phyloP scores from a whole-genome alignment of 768 basidiomycete species.

The Psilocybe cyanescens region DNA sequence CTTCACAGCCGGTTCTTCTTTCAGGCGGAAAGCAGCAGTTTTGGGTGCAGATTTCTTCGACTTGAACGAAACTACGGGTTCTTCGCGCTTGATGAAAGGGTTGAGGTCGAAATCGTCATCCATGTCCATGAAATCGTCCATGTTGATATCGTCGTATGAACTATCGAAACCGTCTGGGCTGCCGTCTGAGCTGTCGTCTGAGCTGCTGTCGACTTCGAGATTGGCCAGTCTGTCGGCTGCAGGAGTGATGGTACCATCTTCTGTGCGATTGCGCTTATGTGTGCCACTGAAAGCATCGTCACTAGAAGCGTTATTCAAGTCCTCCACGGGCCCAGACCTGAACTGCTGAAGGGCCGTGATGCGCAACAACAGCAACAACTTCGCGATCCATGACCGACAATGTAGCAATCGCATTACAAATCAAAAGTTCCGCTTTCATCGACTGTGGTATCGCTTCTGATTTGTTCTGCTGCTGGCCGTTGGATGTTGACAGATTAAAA shows the following conservation, averaged over 20 bases:
- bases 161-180: slow-evolving; percentile 42
- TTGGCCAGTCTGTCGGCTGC: slow-evolving; percentile 60
- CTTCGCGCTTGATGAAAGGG: slow-evolving; percentile 36
- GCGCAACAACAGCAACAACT: too few relatives aligned
- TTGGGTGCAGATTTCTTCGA: slow-evolving; percentile 21
- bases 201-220: slow-evolving; percentile 59
- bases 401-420: too few relatives aligned
- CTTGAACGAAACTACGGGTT: slow-evolving; percentile 26
- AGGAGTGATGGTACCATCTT: slow-evolving; percentile 52
- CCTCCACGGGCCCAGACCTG: slow-evolving; percentile 36
- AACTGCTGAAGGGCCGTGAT: too few relatives aligned
- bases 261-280: slow-evolving; percentile 61
- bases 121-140: slow-evolving; percentile 65
- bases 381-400: too few relatives aligned
- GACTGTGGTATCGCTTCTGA: too few relatives aligned
- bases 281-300: slow-evolving; percentile 72
- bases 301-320: slow-evolving; percentile 43
- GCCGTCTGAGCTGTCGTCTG: slow-evolving; percentile 25
- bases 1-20: slow-evolving; percentile 48
- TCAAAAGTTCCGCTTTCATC: too few relatives aligned
- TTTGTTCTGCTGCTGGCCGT: too few relatives aligned
- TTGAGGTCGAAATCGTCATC: slow-evolving; percentile 53
- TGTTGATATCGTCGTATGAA: slow-evolving; percentile 57
- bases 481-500: too few relatives aligned
- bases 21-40: slow-evolving; percentile 24